Evolutionary conservation across 768 basidiomycete genomes (phyloP), one percentile per base, ranked within the genome.

Genomic region (Obba rivulosa): DNA sequence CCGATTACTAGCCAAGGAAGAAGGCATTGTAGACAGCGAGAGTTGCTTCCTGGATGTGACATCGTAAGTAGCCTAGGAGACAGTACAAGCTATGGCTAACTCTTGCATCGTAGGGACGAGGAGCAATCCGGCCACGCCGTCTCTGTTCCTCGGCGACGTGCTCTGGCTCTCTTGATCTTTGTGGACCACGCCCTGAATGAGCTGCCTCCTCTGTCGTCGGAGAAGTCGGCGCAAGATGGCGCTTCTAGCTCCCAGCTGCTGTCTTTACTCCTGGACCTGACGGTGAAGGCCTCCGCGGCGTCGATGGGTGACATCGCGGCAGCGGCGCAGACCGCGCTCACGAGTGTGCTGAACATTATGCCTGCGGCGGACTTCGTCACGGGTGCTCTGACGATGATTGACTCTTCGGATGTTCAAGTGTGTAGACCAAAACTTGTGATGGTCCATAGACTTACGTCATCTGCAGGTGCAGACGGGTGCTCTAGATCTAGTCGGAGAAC

Each of bases 331-430:
- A 54, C 62, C 16, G 73, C 80, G 3, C 66, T 90, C 42, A 72
- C 67, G 14, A 75, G 71, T 40, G 68, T 79, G 2, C 73, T 92
- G 44, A 70, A 64, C 20, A 75, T 81, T 37, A 82, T 94, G 68
- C 76, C 85, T 8, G 91, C 84, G 2, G 62, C 68, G 24, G 79
- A 85, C 55, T 94, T 95, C 66, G 66, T 88, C 45, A 58, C 63
- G 22, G 74, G 85, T 4, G 67, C 80, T 4, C 48, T 77, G 17
- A 66, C 71, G 1, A 81, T 89, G 38, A 48, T 62, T 11, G 64
- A 72, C 23, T 80, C 76, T 3, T 69, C 72, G 2, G 76, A 85
- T 36, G 47, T 61, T 22, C 67, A 67, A 61, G 87, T 88, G 49
- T 54, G 77, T 58, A 3, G 17, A n/a, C n/a, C n/a, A 24, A 28